phyloP scores from a whole-genome alignment of 2,329 filamentous ascomycete species.

The Fusarium citri region DNA sequence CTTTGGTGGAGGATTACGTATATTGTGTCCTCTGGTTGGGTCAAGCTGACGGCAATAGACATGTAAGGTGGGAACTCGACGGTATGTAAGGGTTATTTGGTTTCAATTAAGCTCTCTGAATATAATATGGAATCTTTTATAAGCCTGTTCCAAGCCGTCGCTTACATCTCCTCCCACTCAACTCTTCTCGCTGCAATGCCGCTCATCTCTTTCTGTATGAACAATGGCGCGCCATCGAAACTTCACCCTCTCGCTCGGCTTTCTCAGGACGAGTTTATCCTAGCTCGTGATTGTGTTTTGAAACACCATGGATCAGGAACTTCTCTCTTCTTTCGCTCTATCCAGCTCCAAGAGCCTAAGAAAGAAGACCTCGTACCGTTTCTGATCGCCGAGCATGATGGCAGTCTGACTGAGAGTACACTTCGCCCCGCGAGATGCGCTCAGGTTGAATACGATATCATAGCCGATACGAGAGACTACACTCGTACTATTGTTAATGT shows the following conservation, averaged over 20 bases:
- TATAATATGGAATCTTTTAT: background rate
- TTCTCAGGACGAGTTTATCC: conserved; percentile 60
- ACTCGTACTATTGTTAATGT: conserved; percentile 56
- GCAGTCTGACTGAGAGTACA: background rate
- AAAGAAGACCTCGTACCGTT: conserved; percentile 70
- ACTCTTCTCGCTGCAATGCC: background rate
- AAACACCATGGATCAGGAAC: conserved; percentile 43
- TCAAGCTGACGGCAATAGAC: background rate
- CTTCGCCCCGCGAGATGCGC: conserved; percentile 59
- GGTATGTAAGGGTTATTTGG: background rate
- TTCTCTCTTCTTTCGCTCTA: conserved; percentile 63
- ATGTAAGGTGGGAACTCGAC: background rate
- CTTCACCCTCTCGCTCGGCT: conserved; percentile 63
- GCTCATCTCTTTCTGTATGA: background rate
- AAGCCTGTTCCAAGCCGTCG: background rate
- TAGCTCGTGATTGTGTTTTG: conserved; percentile 59
- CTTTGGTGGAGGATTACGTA: background rate
- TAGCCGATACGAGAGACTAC: conserved; percentile 48
- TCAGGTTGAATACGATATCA: conserved; percentile 59
- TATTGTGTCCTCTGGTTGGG: background rate
- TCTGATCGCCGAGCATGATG: conserved; percentile 56
- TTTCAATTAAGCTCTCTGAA: background rate
- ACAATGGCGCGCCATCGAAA: background rate
- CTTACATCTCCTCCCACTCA: background rate
- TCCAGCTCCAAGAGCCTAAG: conserved; percentile 70